Conservation (phyloP, 495 filamentous ascomycete species). For the Penicillium cinerascens region DNA sequence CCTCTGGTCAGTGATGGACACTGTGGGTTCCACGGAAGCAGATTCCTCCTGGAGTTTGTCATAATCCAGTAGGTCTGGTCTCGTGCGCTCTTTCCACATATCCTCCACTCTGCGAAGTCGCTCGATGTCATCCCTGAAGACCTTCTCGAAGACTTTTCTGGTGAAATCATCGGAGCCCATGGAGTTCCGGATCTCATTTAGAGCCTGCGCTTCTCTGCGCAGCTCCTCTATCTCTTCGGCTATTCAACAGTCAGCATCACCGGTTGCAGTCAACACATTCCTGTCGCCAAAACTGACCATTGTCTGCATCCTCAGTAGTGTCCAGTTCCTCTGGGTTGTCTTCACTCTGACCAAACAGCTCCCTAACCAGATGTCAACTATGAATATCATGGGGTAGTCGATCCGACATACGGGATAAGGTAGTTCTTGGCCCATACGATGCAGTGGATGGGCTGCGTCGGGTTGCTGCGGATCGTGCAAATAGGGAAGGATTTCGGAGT, state of each 20-base stretch:
- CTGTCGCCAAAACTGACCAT: constrained; percentile 47
- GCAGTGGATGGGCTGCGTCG: constrained; percentile 94
- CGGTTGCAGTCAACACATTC: background rate
- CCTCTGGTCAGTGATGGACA: constrained; percentile 66
- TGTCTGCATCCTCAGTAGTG: constrained; percentile 72
- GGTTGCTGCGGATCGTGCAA: constrained; percentile 94
- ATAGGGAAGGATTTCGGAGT: constrained; percentile 89
- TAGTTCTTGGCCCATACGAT: constrained; percentile 99
- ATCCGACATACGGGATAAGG: constrained; percentile 63
- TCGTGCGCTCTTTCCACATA: constrained; percentile 86
- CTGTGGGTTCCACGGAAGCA: constrained; percentile 44
- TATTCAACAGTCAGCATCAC: constrained; percentile 29
- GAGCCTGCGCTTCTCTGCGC: constrained; percentile 72
- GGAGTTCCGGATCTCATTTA: constrained; percentile 76
- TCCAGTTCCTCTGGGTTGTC: constrained; percentile 70
- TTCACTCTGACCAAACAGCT: constrained; percentile 90
- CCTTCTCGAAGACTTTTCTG: constrained; percentile 83
- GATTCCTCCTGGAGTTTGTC: constrained; percentile 48
- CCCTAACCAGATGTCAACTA: constrained; percentile 39
- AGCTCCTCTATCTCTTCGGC: constrained; percentile 85
- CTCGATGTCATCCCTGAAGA: constrained; percentile 82
- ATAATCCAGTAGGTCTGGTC: constrained; percentile 71
- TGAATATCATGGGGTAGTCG: too few species aligned
- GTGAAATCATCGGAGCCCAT: constrained; percentile 81
- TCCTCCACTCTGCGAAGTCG: constrained; percentile 86